A percentile compares a stretch with the other conserved stretches of the same genome.
Evolutionary conservation across 345 rosid species (phyloP).

Genomic region (Bruguiera parviflora): DNA sequence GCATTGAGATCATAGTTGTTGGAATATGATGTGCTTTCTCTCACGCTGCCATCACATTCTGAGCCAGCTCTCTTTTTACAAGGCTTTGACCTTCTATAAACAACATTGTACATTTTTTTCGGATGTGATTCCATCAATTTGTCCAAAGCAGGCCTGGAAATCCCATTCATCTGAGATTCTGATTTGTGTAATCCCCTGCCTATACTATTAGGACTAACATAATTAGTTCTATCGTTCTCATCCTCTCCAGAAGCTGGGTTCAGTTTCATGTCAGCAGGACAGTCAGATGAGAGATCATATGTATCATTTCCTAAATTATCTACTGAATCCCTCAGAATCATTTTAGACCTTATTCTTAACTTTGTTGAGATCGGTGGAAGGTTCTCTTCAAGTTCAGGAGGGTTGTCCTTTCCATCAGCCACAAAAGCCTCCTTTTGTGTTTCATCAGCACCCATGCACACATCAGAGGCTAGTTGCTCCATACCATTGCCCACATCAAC

Average conservation of each 20-base stretch:
- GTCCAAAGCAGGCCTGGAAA: conserved; percentile 29
- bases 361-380: conserved; percentile 40
- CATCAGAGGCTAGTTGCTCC: conserved; percentile 17
- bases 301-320: conserved; percentile 34
- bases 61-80: conserved; percentile 41
- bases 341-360: conserved; percentile 40
- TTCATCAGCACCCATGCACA: conserved; percentile 27
- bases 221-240: conserved; percentile 23
- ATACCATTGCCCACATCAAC: conserved; percentile 33
- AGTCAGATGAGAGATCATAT: conserved; percentile 26
- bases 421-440: conserved; percentile 26
- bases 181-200: conserved; percentile 32
- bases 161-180: conserved; percentile 33
- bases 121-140: conserved; percentile 38
- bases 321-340: conserved; percentile 31
- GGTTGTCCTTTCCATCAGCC: conserved; percentile 26
- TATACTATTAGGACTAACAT: conserved; percentile 26
- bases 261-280: conserved; percentile 31
- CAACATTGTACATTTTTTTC: conserved; percentile 66
- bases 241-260: conserved; percentile 30
- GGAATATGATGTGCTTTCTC: conserved; percentile 44
- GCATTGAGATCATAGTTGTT: conserved; percentile 33
- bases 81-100: conserved; percentile 71
- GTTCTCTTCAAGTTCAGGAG: conserved; percentile 42
- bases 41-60: conserved; percentile 36